Evolutionary conservation across 2,329 filamentous ascomycete genomes (phyloP).

Genomic region (Elsinoe batatas): DNA sequence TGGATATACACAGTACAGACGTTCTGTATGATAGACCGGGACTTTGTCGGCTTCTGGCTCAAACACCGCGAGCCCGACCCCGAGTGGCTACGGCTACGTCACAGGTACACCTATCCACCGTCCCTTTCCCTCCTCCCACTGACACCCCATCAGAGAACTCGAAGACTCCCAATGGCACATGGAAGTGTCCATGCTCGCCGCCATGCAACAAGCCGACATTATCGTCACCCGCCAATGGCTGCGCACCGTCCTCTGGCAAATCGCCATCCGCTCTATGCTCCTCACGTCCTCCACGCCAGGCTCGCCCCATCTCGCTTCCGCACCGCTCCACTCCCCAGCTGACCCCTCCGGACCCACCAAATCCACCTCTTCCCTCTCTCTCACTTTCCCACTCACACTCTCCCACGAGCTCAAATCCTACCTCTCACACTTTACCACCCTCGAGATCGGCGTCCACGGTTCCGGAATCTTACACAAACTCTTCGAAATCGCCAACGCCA

Average conservation of each 20-base stretch:
- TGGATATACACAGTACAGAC: slow-evolving; percentile 38
- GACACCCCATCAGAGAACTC: slow-evolving; percentile 28
- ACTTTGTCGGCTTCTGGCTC: slow-evolving; percentile 39
- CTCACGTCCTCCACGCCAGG: slow-evolving; percentile 30
- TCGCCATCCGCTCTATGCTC: slow-evolving; percentile 38
- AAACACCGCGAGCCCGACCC: slow-evolving; percentile 23
- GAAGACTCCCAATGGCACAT: slow-evolving; percentile 37
- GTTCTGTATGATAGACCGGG: slow-evolving; percentile 35
- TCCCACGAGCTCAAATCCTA: slow-evolving; percentile 36
- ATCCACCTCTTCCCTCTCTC: slow-evolving; percentile 25
- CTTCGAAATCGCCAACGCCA: slow-evolving; percentile 51
- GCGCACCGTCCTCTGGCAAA: slow-evolving; percentile 40
- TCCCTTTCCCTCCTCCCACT: slow-evolving; percentile 8
- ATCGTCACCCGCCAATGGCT: slow-evolving; percentile 43
- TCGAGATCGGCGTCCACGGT: slow-evolving; percentile 46
- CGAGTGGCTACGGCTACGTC: background rate
- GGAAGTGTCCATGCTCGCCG: slow-evolving; percentile 27
- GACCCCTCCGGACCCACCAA: no score
- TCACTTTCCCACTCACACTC: slow-evolving; percentile 37
- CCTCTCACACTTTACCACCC: slow-evolving; percentile 32
- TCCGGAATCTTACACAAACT: slow-evolving; percentile 49
- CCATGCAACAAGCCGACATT: slow-evolving; percentile 41
- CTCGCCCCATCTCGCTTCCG: background rate
- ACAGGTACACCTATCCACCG: background rate
- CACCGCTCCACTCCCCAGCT: slow-evolving; percentile 12